Evolutionary conservation across 768 basidiomycete species (phyloP), one percentile per base, ranked within the genome.

Genomic region (Suillus subalutaceus): DNA sequence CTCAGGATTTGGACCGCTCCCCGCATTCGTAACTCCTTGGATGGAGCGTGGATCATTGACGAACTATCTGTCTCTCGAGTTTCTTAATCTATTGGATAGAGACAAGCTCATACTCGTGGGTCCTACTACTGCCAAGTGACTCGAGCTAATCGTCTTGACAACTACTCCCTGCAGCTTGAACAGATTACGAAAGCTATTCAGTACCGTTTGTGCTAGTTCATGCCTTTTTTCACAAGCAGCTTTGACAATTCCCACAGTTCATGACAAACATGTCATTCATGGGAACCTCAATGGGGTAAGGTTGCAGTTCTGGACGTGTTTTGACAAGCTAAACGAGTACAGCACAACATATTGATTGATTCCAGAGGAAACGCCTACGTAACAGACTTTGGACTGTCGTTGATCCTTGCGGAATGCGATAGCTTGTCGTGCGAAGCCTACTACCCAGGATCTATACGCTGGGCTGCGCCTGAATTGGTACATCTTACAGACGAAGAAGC

Each of bases 11-110:
- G 74, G 74, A 15, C 68, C 63, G 4, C 67, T 73, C 32, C 63
- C 62, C 23, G 67, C 73, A 10, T 68, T 75, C 63, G 68, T 75
- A 41, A 72, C 68, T 35, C 74, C 74, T 1, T 75, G 74, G 74
- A 63, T 69, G 53, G 72, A 74, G n/a, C 69, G 71, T 60, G 75
- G 75, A 2, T 67, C 63, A 1, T 63, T 76, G 46, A 72, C 65
- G 3, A 59, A 63, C 6, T 75, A 74, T 53, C 65, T 73, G 12
- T 60, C 59, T 43, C 26, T 41, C 15, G 26, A 32, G 9, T 60
- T 60, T 16, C 30, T 23, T 15, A 37, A 32, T 18, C 65, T 72
- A 6, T 35, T 53, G 6, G 23, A 64, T 4, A n/a, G 37, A 18
- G 64, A 70, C 41, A 57, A 67, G 9, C 62, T 73, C 30, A 41